Base-by-base conservation (phyloP, 1,139 yeast species). In the Yamadazyma kanchanaburiensis region DNA sequence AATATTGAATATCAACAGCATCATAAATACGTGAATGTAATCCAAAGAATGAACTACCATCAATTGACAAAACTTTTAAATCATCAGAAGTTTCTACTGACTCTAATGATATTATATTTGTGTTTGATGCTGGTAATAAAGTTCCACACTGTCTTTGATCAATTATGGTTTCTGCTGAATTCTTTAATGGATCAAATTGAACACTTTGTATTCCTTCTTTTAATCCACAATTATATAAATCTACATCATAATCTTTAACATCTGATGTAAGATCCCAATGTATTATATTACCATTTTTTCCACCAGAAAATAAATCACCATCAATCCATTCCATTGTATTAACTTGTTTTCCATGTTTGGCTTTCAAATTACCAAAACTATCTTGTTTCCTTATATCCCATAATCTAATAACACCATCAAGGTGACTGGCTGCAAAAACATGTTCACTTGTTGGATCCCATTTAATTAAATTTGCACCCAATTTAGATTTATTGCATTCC, bases 331-430 rank as follows among this genome's bases (percentile, higher is more conserved):
- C 77, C 19, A 84, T 50, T 15, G 77, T 60, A 11, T 77, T 73
- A 11, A 83, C 64, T 20, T 54, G 49, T 27, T 42, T 46, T 37
- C 74, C 80, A 6, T 62, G 53, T 48, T 81, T 88, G 1, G 86
- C 86, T 5, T 58, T 51, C 22, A 83, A 58, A 21, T 62, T 59
- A 6, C 77, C 72, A 35, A 76, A 60, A 6, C 80, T 77, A 12
- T 67, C 72, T 29, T 74, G 65, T 45, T 68, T 72, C 38, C 95
- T 66, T 26, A 83, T 73, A 56, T 85, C 95, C 94, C 94, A 85
- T 25, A 85, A 60, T 43, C 80, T 63, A 26, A 81, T 70, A 2
- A 73, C 58, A 3, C 76, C 75, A 43, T 77, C 80, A 27, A 66
- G 63, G 44, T 78, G 84, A 5, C 81, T 76, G 2, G 88, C 75